Percentiles rank a stretch among this genome's conserved stretches.
Conservation (phyloP, 495 filamentous ascomycete genomes). For the Lasiosphaeria miniovina region DNA sequence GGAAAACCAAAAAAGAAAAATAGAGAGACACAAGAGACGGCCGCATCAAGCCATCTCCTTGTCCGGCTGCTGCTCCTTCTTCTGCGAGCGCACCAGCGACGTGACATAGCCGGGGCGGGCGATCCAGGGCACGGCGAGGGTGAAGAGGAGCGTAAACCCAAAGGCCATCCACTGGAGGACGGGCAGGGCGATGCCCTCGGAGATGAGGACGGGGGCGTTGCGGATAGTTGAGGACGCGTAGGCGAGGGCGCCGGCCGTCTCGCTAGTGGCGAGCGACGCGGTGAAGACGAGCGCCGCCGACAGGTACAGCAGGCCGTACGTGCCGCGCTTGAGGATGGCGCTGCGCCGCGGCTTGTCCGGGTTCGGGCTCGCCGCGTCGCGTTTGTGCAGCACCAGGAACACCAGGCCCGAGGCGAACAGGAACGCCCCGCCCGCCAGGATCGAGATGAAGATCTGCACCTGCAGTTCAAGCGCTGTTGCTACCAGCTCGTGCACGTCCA, state of each 20-base stretch:
- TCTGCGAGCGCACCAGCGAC: not conserved
- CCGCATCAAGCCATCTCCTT: too few relatives aligned
- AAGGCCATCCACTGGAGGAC: constrained; percentile 36
- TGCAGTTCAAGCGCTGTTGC: constrained; percentile 28
- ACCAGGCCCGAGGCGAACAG: constrained; percentile 34
- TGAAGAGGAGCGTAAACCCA: constrained; percentile 28
- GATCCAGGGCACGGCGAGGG: constrained; percentile 17
- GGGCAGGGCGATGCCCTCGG: constrained; percentile 27
- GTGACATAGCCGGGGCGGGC: too few relatives aligned
- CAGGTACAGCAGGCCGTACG: constrained; percentile 23
- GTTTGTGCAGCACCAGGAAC: constrained; percentile 20
- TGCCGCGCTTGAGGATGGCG: constrained; percentile 22
- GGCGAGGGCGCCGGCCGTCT: constrained; percentile 23
- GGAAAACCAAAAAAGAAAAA: too few relatives aligned
- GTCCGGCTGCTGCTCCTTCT: not conserved
- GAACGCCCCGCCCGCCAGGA: constrained; percentile 21
- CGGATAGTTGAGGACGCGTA: constrained; percentile 14
- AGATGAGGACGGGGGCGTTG: constrained; percentile 19
- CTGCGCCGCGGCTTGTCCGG: constrained; percentile 15
- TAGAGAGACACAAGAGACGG: too few relatives aligned
- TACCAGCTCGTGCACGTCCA: constrained; percentile 21
- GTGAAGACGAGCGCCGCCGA: constrained; percentile 24
- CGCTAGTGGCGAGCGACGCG: constrained; percentile 25
- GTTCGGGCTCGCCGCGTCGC: constrained; percentile 15
- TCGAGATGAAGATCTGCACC: constrained; percentile 19